These are phyloP conservation scores for Exserohilum rostratum DNA, from an alignment of 2,329 filamentous ascomycete species.

Conservation along the genomic window DNA sequence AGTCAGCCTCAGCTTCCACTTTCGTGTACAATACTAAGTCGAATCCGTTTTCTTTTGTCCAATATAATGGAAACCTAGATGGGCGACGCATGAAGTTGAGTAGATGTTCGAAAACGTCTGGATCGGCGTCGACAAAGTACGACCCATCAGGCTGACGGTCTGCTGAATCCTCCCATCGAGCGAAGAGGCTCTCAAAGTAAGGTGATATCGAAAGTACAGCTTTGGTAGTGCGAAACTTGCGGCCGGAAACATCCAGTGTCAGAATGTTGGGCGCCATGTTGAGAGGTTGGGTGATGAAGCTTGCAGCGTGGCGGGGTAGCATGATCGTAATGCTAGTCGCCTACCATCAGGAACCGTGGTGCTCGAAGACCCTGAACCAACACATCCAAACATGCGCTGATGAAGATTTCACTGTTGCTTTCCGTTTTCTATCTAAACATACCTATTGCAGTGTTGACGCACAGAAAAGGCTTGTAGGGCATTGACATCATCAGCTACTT, in stretches of 20 bases:
- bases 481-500: no score
- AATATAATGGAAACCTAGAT: constrained; percentile 36
- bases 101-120: constrained; percentile 32
- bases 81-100: constrained; percentile 12
- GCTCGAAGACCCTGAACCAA: no score
- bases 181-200: not conserved
- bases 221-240: not conserved
- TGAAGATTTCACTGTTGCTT: no score
- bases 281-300: not conserved
- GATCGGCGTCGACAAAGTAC: constrained; percentile 48
- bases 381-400: no score
- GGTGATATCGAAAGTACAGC: constrained; percentile 1
- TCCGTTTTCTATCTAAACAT: no score
- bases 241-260: not conserved
- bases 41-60: constrained; percentile 32
- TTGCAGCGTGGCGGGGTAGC: not conserved
- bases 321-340: not conserved
- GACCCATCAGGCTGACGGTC: constrained; percentile 26
- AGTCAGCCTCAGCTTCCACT: constrained; percentile 39
- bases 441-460: no score
- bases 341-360: no score
- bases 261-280: not conserved
- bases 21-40: constrained; percentile 39
- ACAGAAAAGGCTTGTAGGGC: no score
- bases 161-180: constrained; percentile 1